Conservation (phyloP, 2,329 filamentous ascomycete genomes). For the Calonectria multiphialidica region DNA sequence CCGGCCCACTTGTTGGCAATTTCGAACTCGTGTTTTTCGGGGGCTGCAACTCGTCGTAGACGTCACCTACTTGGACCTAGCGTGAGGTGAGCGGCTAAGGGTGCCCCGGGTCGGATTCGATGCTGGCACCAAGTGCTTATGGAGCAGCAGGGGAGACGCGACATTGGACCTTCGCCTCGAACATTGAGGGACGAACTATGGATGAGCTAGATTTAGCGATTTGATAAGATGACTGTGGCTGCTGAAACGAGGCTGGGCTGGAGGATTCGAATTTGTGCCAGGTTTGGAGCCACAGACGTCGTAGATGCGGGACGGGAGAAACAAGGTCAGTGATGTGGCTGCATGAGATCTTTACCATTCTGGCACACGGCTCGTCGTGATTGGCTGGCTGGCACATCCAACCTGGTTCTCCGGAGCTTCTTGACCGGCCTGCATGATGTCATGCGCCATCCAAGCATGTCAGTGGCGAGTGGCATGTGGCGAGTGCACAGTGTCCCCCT, state of each 20-base stretch:
- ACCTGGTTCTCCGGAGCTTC: conserved; percentile 30
- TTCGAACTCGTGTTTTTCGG: conserved; percentile 1
- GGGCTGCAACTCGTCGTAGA: background rate
- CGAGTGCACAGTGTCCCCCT: conserved; percentile 29
- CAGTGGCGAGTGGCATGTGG: conserved; percentile 26
- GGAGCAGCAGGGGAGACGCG: background rate
- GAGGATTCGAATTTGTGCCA: background rate
- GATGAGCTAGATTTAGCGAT: too few species aligned
- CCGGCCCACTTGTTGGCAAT: conserved; percentile 2
- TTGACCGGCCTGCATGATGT: conserved; percentile 37
- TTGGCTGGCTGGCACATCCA: conserved; percentile 7
- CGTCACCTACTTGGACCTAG: conserved; percentile 1
- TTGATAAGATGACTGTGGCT: background rate
- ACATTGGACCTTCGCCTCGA: background rate
- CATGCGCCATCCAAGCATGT: conserved; percentile 18
- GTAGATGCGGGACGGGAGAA: background rate
- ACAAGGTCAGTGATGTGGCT: background rate
- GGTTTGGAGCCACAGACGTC: background rate
- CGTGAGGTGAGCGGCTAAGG: background rate
- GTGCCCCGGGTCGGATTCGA: background rate
- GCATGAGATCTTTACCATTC: background rate
- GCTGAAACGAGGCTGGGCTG: background rate
- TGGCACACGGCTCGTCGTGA: background rate
- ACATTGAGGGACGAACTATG: background rate
- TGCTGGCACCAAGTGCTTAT: background rate